These are phyloP conservation scores for Ormosia semicastrata DNA, from an alignment of 306 rosid species.

Conservation along the genomic window DNA sequence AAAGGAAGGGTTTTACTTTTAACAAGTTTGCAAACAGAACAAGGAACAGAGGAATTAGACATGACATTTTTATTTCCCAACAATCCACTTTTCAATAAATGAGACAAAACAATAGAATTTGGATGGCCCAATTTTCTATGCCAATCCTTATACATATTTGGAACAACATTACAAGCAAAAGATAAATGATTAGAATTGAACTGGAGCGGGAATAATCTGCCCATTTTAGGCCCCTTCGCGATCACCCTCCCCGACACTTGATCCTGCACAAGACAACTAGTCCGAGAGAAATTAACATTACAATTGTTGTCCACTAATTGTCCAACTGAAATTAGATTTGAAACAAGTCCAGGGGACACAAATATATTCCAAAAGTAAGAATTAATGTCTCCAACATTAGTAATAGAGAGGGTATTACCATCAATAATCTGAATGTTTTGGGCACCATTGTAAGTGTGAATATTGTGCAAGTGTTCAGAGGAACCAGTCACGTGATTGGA, in stretches of 20 bases:
- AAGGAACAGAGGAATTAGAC: not conserved
- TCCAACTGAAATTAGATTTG: not conserved
- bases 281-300: not conserved
- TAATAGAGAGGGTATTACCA: not conserved
- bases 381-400: not conserved
- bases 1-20: not conserved
- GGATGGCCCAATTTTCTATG: not conserved
- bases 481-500: not conserved
- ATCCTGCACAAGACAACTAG: not conserved
- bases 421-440: not conserved
- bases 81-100: not conserved
- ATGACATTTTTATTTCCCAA: not conserved
- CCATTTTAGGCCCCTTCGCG: not conserved
- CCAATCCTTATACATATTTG: no score
- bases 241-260: not conserved
- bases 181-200: not conserved
- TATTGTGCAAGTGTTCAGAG: not conserved
- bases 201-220: not conserved
- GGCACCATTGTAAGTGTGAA: not conserved
- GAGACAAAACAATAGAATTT: not conserved
- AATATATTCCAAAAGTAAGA: not conserved
- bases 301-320: not conserved
- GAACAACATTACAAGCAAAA: not conserved
- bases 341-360: not conserved
- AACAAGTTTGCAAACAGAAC: not conserved